Conservation (phyloP, 306 rosid genomes). For the Vachellia pachyceras region DNA sequence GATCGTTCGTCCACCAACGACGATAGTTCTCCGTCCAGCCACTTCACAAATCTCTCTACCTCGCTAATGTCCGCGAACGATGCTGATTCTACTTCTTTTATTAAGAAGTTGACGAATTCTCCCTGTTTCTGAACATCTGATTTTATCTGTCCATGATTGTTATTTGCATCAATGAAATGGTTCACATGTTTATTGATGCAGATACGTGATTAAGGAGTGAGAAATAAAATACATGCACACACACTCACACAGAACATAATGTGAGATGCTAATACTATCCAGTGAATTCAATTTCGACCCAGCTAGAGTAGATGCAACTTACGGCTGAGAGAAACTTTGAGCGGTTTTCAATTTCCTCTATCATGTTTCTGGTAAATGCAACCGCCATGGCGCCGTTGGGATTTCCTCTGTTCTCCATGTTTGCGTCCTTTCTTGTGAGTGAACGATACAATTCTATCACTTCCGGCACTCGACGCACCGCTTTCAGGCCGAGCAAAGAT, state of each 20-base stretch:
- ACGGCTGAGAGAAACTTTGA: slow-evolving; percentile 78
- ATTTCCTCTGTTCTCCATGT: slow-evolving; percentile 56
- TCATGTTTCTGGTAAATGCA: slow-evolving; percentile 90
- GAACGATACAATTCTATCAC: slow-evolving; percentile 83
- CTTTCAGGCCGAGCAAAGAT: slow-evolving; percentile 54
- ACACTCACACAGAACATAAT: background rate
- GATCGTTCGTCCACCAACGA: slow-evolving; percentile 86
- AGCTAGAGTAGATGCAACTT: slow-evolving; percentile 42
- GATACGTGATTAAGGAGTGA: background rate
- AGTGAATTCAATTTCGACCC: background rate
- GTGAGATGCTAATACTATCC: background rate
- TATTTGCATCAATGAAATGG: background rate
- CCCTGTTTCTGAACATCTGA: slow-evolving; percentile 82
- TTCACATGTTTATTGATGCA: background rate
- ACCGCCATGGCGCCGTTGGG: slow-evolving; percentile 58
- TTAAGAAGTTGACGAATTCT: slow-evolving; percentile 65
- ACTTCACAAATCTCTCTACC: slow-evolving; percentile 75
- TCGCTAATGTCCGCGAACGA: slow-evolving; percentile 60
- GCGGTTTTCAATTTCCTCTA: slow-evolving; percentile 93
- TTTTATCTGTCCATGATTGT: slow-evolving; percentile 67
- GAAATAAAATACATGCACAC: background rate
- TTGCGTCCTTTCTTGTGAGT: slow-evolving; percentile 71
- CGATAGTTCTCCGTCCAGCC: slow-evolving; percentile 81
- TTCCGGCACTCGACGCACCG: slow-evolving; percentile 90
- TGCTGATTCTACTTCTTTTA: slow-evolving; percentile 66